Percentiles rank a stretch among this genome's conserved stretches.
phyloP scores from a whole-genome alignment of 768 basidiomycete genomes.

The Tylopilus vinaceipallidus region DNA sequence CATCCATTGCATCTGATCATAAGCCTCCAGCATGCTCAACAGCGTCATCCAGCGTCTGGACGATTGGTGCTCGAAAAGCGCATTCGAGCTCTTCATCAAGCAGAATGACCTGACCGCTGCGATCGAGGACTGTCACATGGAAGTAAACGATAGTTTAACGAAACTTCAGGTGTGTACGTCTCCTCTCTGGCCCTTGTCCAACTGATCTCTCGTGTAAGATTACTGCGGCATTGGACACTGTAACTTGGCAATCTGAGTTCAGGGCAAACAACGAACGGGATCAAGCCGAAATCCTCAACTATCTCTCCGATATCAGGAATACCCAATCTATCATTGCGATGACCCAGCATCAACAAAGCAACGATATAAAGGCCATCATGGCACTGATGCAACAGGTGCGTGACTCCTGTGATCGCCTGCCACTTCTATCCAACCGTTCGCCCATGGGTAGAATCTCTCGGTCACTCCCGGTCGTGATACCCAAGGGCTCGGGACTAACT shows the following conservation, averaged over 20 bases:
- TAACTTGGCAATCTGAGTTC: conserved; percentile 48
- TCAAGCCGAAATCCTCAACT: conserved; percentile 41
- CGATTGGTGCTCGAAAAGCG: conserved; percentile 41
- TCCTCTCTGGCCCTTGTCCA: neutral
- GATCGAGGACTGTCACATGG: conserved; percentile 45
- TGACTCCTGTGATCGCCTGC: neutral
- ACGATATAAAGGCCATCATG: conserved; percentile 44
- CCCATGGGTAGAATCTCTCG: conserved; percentile 22
- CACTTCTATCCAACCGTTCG: conserved; percentile 5
- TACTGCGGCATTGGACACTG: conserved; percentile 43
- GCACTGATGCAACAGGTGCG: conserved; percentile 47
- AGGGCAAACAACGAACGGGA: conserved; percentile 39
- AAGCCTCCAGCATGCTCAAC: conserved; percentile 27
- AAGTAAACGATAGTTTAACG: conserved; percentile 45
- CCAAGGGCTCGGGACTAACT: conserved; percentile 44
- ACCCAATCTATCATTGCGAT: conserved; percentile 36
- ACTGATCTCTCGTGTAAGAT: conserved; percentile 34
- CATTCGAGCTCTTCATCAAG: conserved; percentile 42
- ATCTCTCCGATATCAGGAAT: conserved; percentile 44
- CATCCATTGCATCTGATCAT: conserved; percentile 8
- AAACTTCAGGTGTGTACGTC: conserved; percentile 42
- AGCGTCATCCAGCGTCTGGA: conserved; percentile 41
- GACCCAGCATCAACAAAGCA: conserved; percentile 32
- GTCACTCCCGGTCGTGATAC: conserved; percentile 26
- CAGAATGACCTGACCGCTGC: conserved; percentile 43